Conservation (phyloP, 768 basidiomycete genomes). For the Rhizopogon sp. region DNA sequence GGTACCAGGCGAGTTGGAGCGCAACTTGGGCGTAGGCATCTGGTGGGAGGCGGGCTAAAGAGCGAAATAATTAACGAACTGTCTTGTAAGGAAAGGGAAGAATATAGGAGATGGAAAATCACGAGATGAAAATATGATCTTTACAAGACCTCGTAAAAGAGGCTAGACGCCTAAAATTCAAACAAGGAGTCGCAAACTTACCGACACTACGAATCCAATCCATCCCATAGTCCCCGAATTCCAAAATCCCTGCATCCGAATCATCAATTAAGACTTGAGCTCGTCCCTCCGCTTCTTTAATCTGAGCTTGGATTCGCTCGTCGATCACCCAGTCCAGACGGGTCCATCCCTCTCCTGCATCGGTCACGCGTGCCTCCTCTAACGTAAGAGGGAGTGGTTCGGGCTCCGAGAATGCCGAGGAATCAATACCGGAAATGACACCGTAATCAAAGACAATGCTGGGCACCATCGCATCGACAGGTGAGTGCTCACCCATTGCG, state of each 20-base stretch:
- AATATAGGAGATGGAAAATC: neutral
- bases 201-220: constrained; percentile 82
- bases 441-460: constrained; percentile 84
- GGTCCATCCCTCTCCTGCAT: constrained; percentile 38
- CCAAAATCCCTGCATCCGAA: constrained; percentile 80
- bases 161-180: neutral
- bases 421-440: constrained; percentile 62
- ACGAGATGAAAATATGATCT: neutral
- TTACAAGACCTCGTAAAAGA: neutral
- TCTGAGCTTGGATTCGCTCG: constrained; percentile 49
- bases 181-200: constrained; percentile 28
- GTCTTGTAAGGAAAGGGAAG: neutral
- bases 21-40: constrained; percentile 92
- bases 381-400: constrained; percentile 1
- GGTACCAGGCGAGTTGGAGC: constrained; percentile 88
- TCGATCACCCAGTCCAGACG: constrained; percentile 76
- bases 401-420: constrained; percentile 30
- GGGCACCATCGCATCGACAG: constrained; percentile 86
- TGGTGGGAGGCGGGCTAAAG: constrained; percentile 49
- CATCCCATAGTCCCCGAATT: constrained; percentile 78
- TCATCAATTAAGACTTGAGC: constrained; percentile 60
- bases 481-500: constrained; percentile 86
- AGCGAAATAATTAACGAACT: neutral
- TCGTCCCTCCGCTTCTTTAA: constrained; percentile 49
- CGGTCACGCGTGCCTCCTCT: constrained; percentile 3